Conservation (phyloP, 2,329 filamentous ascomycete genomes). For the Penicillium sp. region DNA sequence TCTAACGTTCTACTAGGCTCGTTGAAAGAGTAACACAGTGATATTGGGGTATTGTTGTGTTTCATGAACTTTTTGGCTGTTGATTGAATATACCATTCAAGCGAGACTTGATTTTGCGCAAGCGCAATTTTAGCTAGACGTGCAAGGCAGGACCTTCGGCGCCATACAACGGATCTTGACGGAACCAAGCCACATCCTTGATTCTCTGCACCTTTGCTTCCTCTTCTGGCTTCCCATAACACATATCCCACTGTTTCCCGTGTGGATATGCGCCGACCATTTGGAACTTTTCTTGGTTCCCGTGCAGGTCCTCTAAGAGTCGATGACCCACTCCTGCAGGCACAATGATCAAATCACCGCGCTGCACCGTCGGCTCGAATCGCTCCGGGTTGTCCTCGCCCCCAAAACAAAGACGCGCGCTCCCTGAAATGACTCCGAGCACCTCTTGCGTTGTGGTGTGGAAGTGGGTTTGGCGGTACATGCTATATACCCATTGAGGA, state of each 20-base stretch:
- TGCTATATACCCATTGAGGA: constrained; percentile 67
- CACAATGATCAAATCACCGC: constrained; percentile 63
- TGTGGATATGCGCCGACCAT: constrained; percentile 67
- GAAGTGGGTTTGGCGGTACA: constrained; percentile 66
- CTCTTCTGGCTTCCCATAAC: constrained; percentile 60
- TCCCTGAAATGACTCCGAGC: constrained; percentile 57
- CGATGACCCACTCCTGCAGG: constrained; percentile 65
- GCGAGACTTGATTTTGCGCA: not conserved
- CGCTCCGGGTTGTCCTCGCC: constrained; percentile 58
- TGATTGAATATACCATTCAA: not conserved
- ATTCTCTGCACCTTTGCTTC: constrained; percentile 52
- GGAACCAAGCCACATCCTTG: constrained; percentile 53
- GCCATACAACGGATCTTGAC: constrained; percentile 60
- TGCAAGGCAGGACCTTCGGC: constrained; percentile 51
- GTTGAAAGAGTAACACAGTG: constrained; percentile 35
- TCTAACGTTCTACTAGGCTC: constrained; percentile 35
- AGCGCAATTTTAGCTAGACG: constrained; percentile 21
- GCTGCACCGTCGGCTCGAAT: constrained; percentile 55
- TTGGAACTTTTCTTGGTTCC: constrained; percentile 50
- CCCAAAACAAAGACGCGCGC: constrained; percentile 63
- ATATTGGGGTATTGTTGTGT: not conserved
- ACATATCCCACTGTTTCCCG: constrained; percentile 65
- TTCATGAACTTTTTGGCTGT: not conserved
- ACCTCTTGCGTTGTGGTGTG: constrained; percentile 67
- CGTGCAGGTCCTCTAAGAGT: constrained; percentile 54